phyloP scores from a whole-genome alignment of 2,329 filamentous ascomycete species.

The Nigrograna mackinnonii region DNA sequence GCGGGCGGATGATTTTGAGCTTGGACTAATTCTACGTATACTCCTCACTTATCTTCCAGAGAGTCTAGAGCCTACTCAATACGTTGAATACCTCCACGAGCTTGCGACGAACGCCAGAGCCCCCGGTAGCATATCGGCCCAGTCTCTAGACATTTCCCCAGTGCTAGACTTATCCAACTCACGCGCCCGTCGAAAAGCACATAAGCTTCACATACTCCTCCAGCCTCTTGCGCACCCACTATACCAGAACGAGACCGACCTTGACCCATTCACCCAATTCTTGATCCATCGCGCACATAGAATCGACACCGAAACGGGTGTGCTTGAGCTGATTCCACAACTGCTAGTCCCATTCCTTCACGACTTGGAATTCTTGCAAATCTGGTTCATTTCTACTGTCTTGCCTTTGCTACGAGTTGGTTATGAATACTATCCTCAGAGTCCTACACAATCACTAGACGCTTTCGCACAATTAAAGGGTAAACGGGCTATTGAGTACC shows the following conservation, averaged over 20 bases:
- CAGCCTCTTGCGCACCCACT: constrained; percentile 56
- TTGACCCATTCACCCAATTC: constrained; percentile 65
- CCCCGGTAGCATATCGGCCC: constrained; percentile 37
- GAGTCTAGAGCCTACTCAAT: constrained; percentile 64
- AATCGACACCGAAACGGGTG: constrained; percentile 73
- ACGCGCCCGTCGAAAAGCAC: constrained; percentile 65
- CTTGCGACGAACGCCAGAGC: constrained; percentile 56
- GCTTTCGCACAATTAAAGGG: constrained; percentile 67
- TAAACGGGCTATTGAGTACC: constrained; percentile 60
- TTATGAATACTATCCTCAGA: constrained; percentile 68
- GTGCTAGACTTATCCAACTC: constrained; percentile 65
- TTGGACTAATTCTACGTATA: constrained; percentile 70
- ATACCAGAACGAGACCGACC: constrained; percentile 50
- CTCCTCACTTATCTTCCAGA: constrained; percentile 79
- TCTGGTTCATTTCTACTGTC: constrained; percentile 70
- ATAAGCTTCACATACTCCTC: constrained; percentile 62
- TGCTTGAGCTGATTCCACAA: constrained; percentile 69
- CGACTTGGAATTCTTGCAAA: constrained; percentile 62
- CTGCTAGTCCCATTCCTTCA: constrained; percentile 71
- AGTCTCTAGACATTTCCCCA: constrained; percentile 56
- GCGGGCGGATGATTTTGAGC: constrained; percentile 61
- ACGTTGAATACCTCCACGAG: constrained; percentile 64
- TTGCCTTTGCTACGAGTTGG: constrained; percentile 71
- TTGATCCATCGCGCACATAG: constrained; percentile 69
- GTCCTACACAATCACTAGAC: constrained; percentile 58